Base-by-base conservation (phyloP, 257 asterid genomes). In the Verbascum thapsus region DNA sequence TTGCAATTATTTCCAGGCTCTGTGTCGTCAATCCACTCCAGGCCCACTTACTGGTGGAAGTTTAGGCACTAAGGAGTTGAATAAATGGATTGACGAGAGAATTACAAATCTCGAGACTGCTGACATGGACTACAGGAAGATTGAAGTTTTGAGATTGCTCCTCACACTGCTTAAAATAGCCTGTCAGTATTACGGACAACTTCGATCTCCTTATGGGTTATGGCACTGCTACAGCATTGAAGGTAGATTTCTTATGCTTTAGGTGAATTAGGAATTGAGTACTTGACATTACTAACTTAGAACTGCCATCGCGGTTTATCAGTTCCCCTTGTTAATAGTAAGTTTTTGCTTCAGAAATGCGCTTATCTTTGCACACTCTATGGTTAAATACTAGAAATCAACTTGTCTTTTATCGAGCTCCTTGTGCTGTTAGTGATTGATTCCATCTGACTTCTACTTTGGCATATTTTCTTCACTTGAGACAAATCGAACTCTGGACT, bases 21-120 rank as follows among this genome's bases (percentile, higher is more conserved):
- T 94, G 23, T 84, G 86, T 75, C 82, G 67, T 37, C 87, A 82
- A 53, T 72, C 88, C 49, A 66, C 84, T 67, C 94, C 99, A 58
- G 96, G 99, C 43, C 99, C 99, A 43, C 97, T 94, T 62, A 71
- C 85, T 68, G 85, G 96, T 75, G 99, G 97, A 68, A 80, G 76
- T 76, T 74, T 85, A 66, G 83, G 88, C 56, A 66, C 64, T 49
- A 91, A 84, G 74, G 98, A 91, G 71, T 81, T 94, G 71, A 85
- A 84, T 74, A 94, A 81, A 77, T 94, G 99, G 96, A 79, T 90
- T 52, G 99, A 94, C 47, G 96, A 94, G 76, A 90, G 85, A 81
- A 82, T 82, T 54, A 47, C 79, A 41, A 83, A 76, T 55, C 71
- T 77, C 16, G 81, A 57, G 55, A 68, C 85, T 67, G 70, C 70